A percentile compares a stretch with the other conserved stretches of the same genome.
phyloP scores from a whole-genome alignment of 129 eudicot genomes.

The Deinandra increscens region DNA sequence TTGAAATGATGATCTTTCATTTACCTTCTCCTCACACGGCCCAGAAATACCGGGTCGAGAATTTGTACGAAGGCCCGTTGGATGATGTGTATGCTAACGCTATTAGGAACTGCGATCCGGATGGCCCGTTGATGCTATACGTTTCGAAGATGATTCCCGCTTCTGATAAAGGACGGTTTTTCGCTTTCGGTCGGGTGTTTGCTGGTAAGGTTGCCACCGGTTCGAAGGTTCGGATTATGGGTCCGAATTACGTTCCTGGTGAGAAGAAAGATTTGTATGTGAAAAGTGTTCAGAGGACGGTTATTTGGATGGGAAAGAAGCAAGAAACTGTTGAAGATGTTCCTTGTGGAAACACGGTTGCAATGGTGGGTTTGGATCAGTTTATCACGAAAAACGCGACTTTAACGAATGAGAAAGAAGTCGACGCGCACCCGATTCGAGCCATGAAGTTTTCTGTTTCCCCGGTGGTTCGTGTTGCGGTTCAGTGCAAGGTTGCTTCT shows the following conservation, averaged over 20 bases:
- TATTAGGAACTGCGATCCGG: constrained; percentile 58
- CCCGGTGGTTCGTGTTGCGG: constrained; percentile 85
- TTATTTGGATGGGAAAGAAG: too few relatives aligned
- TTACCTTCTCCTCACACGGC: constrained; percentile 54
- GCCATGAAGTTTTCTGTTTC: constrained; percentile 94
- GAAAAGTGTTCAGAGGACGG: too few relatives aligned
- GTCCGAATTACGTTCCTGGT: too few relatives aligned
- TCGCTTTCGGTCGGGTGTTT: constrained; percentile 85
- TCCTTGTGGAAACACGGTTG: constrained; percentile 81
- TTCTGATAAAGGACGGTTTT: constrained; percentile 65
- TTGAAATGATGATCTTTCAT: constrained; percentile 64
- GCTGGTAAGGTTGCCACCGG: too few relatives aligned
- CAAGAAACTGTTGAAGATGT: constrained; percentile 87
- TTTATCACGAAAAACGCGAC: constrained; percentile 80
- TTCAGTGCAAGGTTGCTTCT: too few relatives aligned
- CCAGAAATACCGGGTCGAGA: constrained; percentile 57
- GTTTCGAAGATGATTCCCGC: constrained; percentile 50
- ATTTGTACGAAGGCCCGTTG: constrained; percentile 53
- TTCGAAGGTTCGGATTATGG: too few relatives aligned
- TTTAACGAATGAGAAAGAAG: constrained; percentile 68
- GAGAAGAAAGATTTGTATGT: too few relatives aligned
- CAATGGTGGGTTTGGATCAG: constrained; percentile 75
- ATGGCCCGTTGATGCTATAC: constrained; percentile 59
- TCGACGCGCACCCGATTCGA: constrained; percentile 74
- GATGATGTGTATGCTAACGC: constrained; percentile 52